Conservation (phyloP, 768 basidiomycete species). For the Boletus rubroflammeus region DNA sequence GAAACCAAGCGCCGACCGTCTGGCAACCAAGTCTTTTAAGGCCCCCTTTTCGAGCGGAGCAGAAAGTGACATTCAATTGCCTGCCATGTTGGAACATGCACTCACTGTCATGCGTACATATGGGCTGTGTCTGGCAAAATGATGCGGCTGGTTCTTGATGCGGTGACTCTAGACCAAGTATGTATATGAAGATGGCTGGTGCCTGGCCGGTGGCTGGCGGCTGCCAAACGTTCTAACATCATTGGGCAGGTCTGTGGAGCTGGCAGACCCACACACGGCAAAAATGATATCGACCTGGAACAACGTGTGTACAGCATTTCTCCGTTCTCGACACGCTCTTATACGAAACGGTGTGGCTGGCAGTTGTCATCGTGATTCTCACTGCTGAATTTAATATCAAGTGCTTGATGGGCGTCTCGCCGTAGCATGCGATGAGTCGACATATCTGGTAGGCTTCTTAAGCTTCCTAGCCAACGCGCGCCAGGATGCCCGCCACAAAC, state of each 20-base stretch:
- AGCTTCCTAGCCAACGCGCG: neutral
- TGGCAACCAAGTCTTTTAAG: conserved; percentile 2
- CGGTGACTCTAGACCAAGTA: too few relatives aligned
- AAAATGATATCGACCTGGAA: neutral
- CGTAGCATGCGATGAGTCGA: too few relatives aligned
- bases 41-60: conserved; percentile 24
- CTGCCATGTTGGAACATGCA: conserved; percentile 1
- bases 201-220: conserved; percentile 11
- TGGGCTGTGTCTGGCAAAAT: conserved; percentile 16
- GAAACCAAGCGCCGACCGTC: conserved; percentile 10
- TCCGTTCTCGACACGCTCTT: neutral
- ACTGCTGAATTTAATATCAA: neutral
- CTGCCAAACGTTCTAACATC: neutral
- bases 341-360: neutral
- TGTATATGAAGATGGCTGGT: conserved; percentile 23
- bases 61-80: conserved; percentile 1
- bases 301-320: conserved; percentile 7
- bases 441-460: neutral
- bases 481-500: conserved; percentile 1
- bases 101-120: too few relatives aligned
- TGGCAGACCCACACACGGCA: conserved; percentile 4
- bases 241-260: neutral
- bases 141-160: conserved; percentile 20
- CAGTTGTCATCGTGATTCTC: neutral
- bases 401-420: neutral